Conservation (phyloP, 208 protist genomes). For the Leishmania mexicana region DNA sequence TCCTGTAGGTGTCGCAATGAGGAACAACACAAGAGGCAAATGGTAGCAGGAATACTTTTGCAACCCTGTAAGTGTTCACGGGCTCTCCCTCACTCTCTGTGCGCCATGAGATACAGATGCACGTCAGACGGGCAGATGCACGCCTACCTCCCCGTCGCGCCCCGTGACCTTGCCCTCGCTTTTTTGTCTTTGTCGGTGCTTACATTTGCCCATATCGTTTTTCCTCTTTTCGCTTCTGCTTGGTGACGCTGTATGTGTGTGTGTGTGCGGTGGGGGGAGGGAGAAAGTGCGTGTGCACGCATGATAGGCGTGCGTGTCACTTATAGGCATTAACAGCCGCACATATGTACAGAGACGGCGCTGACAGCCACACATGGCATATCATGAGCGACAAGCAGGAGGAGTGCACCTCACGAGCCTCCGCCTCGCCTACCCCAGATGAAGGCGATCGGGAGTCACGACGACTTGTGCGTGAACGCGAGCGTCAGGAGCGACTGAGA, state of each 20-base stretch:
- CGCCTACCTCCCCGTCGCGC: neutral
- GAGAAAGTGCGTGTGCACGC: neutral
- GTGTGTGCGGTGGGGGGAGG: neutral
- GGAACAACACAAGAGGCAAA: neutral
- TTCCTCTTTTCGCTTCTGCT: too few species aligned
- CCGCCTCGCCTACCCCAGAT: constrained; percentile 8
- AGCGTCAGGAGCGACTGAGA: constrained; percentile 56
- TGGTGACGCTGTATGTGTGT: neutral
- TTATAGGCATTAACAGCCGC: neutral
- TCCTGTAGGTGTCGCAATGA: neutral
- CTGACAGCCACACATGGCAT: constrained; percentile 3
- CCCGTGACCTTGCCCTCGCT: neutral
- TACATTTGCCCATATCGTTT: neutral
- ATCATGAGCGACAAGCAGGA: constrained; percentile 13
- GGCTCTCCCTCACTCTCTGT: neutral
- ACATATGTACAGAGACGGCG: neutral
- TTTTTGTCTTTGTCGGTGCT: neutral
- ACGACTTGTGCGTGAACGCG: constrained; percentile 49
- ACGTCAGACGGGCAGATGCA: neutral
- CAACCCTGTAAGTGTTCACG: neutral
- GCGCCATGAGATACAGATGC: neutral
- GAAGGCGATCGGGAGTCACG: constrained; percentile 1
- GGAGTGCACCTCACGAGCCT: constrained; percentile 9
- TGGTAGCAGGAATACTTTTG: neutral
- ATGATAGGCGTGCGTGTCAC: neutral